phyloP scores from a whole-genome alignment of 345 rosid genomes.

The Stellera chamaejasme region DNA sequence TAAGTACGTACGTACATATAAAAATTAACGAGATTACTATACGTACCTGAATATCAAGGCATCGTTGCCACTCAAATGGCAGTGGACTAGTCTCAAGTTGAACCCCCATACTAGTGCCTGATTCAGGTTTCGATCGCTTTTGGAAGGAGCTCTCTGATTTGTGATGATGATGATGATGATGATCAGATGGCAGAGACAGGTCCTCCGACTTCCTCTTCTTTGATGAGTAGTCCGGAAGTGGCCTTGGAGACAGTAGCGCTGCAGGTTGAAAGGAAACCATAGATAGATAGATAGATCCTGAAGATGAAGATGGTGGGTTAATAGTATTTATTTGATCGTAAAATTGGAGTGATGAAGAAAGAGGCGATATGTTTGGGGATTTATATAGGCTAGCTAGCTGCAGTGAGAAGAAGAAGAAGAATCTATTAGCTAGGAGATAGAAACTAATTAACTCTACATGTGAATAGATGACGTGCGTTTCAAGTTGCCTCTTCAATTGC shows the following conservation, averaged over 20 bases:
- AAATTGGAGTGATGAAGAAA: not conserved
- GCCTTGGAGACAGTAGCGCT: slow-evolving; percentile 20
- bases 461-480: slow-evolving; percentile 55
- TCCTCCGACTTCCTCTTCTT: slow-evolving; percentile 51
- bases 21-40: not conserved
- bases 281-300: not conserved
- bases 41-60: slow-evolving; percentile 58
- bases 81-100: slow-evolving; percentile 39
- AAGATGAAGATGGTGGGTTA: not conserved
- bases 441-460: slow-evolving; percentile 17
- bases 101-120: slow-evolving; percentile 26
- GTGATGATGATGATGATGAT: slow-evolving; percentile 4
- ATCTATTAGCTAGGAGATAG: slow-evolving; percentile 12
- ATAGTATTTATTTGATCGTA: slow-evolving; percentile 1
- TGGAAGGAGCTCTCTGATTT: slow-evolving; percentile 5
- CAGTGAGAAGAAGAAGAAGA: slow-evolving; percentile 15
- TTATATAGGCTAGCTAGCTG: too few species aligned
- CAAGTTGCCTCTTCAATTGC: slow-evolving; percentile 37
- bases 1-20: not conserved
- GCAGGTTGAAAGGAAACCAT: slow-evolving; percentile 43
- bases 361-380: slow-evolving; percentile 16
- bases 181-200: slow-evolving; percentile 9
- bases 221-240: slow-evolving; percentile 19
- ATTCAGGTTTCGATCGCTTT: slow-evolving; percentile 21
- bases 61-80: slow-evolving; percentile 50